These are phyloP conservation scores for Letharia columbiana DNA, from an alignment of 495 filamentous ascomycete species.

Conservation along the genomic window DNA sequence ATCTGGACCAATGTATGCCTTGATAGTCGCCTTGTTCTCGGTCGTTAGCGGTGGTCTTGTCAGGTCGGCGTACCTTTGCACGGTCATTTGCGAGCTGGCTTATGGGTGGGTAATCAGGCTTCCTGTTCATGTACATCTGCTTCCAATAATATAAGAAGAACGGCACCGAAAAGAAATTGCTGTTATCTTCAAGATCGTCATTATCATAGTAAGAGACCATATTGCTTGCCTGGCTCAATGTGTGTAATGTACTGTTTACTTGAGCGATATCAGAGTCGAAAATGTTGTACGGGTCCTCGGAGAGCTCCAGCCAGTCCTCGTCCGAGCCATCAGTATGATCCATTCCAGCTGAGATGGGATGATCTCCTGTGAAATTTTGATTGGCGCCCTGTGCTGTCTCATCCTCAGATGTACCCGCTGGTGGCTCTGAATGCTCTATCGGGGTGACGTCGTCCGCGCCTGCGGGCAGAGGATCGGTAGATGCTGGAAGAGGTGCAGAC, in stretches of 20 bases:
- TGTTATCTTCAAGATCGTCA: not conserved
- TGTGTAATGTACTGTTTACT: not conserved
- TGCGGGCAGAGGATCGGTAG: not conserved
- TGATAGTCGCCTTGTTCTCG: constrained; percentile 64
- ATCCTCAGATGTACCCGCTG: not conserved
- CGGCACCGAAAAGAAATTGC: not conserved
- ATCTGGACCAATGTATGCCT: constrained; percentile 63
- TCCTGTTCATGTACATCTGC: constrained; percentile 17
- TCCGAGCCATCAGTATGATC: constrained; percentile 1
- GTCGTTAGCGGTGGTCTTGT: constrained; percentile 36
- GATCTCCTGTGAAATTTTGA: not conserved
- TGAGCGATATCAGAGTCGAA: not conserved
- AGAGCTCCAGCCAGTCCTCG: not conserved
- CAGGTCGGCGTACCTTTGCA: constrained; percentile 29
- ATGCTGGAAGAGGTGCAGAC: not conserved
- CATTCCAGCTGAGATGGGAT: not conserved
- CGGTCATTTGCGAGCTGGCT: constrained; percentile 26
- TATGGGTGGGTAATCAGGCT: constrained; percentile 26
- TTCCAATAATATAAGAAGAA: constrained; percentile 15
- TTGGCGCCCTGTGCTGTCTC: not conserved
- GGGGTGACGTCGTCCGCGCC: not conserved
- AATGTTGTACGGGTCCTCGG: not conserved
- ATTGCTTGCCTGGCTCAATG: constrained; percentile 2
- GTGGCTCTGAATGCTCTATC: not conserved
- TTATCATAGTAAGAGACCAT: not conserved